A percentile compares a stretch with the other conserved stretches of the same genome.
Conservation (phyloP, 805 yeast genomes). For the Isabelozyma rhagii region DNA sequence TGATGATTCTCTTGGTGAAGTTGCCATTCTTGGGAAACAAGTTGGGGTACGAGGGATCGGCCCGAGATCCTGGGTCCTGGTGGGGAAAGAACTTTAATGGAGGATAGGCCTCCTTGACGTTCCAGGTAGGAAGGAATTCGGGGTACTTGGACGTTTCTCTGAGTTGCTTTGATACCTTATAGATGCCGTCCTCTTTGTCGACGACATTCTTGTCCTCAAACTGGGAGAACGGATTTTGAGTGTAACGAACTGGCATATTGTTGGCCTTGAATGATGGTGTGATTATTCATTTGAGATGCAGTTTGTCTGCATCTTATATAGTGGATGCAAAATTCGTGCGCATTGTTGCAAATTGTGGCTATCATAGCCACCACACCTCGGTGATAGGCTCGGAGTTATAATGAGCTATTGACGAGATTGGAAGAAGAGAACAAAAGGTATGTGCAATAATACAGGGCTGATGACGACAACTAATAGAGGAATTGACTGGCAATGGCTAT, state of each 20-base stretch:
- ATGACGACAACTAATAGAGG: no score
- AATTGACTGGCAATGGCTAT: no score
- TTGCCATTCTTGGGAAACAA: slow-evolving; percentile 40
- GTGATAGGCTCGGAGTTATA: no score
- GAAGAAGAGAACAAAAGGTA: no score
- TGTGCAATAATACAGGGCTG: no score
- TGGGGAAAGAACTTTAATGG: slow-evolving; percentile 53
- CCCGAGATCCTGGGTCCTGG: slow-evolving; percentile 57
- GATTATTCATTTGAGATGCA: neutral
- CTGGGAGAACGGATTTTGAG: neutral
- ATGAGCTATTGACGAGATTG: no score
- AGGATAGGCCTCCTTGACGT: slow-evolving; percentile 38
- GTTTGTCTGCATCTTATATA: no score
- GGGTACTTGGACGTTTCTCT: slow-evolving; percentile 15
- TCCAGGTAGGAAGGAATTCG: slow-evolving; percentile 31
- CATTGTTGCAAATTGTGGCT: no score
- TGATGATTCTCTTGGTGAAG: slow-evolving; percentile 35
- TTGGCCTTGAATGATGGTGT: neutral
- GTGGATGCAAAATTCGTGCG: no score
- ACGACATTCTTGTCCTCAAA: neutral
- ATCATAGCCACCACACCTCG: no score
- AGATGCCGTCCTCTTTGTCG: slow-evolving; percentile 5
- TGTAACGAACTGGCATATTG: neutral
- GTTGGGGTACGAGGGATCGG: slow-evolving; percentile 51
- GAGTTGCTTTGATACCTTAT: slow-evolving; percentile 12